These are phyloP conservation scores for Colletotrichum tropicale DNA, from an alignment of 2,329 filamentous ascomycete genomes.

Conservation along the genomic window DNA sequence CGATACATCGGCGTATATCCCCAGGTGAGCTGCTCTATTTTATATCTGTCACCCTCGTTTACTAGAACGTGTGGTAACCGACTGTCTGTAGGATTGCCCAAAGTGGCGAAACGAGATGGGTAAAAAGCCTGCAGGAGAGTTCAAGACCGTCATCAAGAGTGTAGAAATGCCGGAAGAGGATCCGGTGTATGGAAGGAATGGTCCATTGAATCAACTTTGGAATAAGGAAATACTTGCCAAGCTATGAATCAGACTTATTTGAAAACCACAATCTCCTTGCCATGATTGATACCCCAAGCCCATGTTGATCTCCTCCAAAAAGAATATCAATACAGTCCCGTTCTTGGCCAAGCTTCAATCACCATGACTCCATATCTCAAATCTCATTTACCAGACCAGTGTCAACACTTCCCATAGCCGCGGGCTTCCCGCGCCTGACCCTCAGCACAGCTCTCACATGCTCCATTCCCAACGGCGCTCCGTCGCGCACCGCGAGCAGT, in stretches of 20 bases:
- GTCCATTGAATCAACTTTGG: background rate
- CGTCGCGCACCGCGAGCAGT: background rate
- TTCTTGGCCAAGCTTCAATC: background rate
- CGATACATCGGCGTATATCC: background rate
- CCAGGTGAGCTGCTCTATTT: accelerated
- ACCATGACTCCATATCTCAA: accelerated
- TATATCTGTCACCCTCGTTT: accelerated
- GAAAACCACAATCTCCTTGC: accelerated
- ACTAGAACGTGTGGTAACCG: background rate
- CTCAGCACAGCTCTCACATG: background rate
- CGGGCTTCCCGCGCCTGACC: background rate
- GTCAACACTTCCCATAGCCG: background rate
- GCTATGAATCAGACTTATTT: background rate
- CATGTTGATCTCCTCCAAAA: background rate
- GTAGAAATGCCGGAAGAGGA: background rate
- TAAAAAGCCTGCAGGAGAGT: background rate
- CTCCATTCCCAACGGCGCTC: background rate
- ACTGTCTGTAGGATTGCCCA: background rate
- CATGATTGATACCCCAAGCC: background rate
- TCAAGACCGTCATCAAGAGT: background rate
- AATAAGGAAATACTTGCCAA: background rate
- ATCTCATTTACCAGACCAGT: background rate
- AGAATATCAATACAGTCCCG: too few relatives aligned
- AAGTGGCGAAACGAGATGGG: background rate
- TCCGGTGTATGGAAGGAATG: background rate